These are phyloP conservation scores for Prinsepia uniflora DNA, from an alignment of 306 rosid species.

Conservation along the genomic window DNA sequence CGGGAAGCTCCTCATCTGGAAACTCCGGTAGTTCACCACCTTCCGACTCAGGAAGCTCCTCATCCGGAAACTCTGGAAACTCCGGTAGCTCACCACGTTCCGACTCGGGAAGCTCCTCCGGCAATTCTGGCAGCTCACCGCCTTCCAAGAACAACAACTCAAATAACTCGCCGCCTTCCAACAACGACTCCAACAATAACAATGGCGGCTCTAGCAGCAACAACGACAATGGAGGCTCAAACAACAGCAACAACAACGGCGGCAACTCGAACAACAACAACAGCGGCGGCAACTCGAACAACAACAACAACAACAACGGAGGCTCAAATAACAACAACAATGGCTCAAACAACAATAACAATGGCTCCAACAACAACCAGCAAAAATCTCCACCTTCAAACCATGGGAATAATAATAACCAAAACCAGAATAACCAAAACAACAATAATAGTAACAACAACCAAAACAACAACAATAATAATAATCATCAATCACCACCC, in stretches of 20 bases:
- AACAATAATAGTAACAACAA: background rate
- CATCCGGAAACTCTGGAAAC: background rate
- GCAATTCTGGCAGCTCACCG: background rate
- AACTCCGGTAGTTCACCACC: background rate
- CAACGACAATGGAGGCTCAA: background rate
- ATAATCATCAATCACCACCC: background rate
- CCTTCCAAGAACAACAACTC: background rate
- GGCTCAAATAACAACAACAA: background rate
- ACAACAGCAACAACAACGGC: background rate
- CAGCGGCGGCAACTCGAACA: background rate
- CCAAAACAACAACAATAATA: background rate
- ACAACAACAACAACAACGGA: background rate
- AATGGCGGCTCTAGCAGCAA: background rate
- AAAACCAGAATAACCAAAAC: background rate
- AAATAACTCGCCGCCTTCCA: slow-evolving; percentile 17
- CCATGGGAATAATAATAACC: background rate
- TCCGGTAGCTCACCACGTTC: background rate
- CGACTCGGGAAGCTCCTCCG: background rate
- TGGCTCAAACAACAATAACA: background rate
- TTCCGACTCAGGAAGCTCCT: background rate
- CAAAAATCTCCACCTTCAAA: too few relatives aligned
- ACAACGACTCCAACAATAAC: background rate
- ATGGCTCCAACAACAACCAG: background rate
- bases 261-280: background rate
- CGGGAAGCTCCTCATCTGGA: background rate